Base-by-base conservation (phyloP, 2,329 filamentous ascomycete genomes). In the Ophiostoma ips region DNA sequence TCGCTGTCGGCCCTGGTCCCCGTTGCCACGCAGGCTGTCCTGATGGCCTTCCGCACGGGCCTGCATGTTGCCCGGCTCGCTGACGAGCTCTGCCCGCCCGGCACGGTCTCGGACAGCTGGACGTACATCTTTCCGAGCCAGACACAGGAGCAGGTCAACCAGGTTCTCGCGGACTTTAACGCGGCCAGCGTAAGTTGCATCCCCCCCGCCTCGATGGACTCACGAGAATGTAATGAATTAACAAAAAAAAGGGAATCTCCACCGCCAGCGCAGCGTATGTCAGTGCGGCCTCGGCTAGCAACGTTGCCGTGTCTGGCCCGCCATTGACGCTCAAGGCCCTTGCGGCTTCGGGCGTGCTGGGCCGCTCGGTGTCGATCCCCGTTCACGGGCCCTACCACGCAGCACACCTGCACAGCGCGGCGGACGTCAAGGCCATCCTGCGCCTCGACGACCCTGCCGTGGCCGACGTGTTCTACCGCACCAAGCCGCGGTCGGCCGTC, bases 31-130 rank as follows among this genome's bases (percentile, higher is more conserved):
- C 76, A 83, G 60, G 71, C 76, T 24, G 77, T 83, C 21, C 70
- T 81, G 55, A 71, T 84, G 60, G 76, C 81, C 40, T 86, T 85
- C 67, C 72, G 80, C 54, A 72, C 73, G 15, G 81, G 81, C 45
- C 65, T 75, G 21, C 71, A 79, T 55, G 75, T 79, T 48, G 64
- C 68, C 34, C 65, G 68, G 6, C 59, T 77, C 50, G 69, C 74
- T 12, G 69, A 75, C 55, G 63, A 64, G 55, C 60, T 75, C 36
- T 64, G 59, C 55, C 66, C 67, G 7, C 56, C 64, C 8, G 55
- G 46, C 19, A 66, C 66, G n/a, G 60, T 60, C 36, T 75, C 76
- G 15, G 71, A 79, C 55, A 75, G 75, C 58, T 86, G 82, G 82
- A 82, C 81, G 8, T 78, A 76, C 51, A 76, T 84, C 55, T 70